phyloP scores from a whole-genome alignment of 495 filamentous ascomycete species.

The Talaromyces adpressus region DNA sequence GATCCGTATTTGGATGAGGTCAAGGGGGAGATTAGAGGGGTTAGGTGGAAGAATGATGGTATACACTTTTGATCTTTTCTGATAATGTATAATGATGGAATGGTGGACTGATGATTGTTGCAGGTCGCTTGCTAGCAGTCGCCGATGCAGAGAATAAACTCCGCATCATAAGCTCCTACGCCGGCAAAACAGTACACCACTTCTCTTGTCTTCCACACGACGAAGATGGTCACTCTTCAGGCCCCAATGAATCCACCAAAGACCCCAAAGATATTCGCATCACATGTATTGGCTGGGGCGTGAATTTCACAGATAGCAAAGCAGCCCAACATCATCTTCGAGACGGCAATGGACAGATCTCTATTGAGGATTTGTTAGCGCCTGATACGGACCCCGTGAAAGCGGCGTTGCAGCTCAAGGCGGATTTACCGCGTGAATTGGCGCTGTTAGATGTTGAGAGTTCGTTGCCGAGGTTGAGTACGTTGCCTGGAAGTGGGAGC shows the following conservation, averaged over 20 bases:
- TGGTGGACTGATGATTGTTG: not conserved
- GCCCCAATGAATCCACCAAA: constrained; percentile 11
- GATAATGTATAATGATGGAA: not conserved
- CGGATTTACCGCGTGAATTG: constrained; percentile 70
- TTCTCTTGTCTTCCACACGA: constrained; percentile 10
- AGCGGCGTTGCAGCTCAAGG: constrained; percentile 32
- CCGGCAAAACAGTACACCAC: constrained; percentile 69
- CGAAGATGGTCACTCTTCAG: constrained; percentile 11
- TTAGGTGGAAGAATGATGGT: constrained; percentile 81
- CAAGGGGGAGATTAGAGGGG: constrained; percentile 43
- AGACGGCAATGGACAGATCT: constrained; percentile 30
- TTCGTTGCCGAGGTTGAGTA: constrained; percentile 73
- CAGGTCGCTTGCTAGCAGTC: constrained; percentile 67
- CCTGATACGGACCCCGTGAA: constrained; percentile 32
- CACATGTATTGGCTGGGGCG: constrained; percentile 65
- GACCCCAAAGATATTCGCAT: constrained; percentile 32
- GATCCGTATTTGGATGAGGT: constrained; percentile 42
- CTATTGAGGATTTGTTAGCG: constrained; percentile 36
- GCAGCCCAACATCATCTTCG: constrained; percentile 35
- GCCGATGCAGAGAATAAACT: constrained; percentile 68
- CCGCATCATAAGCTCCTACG: constrained; percentile 66
- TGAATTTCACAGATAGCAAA: constrained; percentile 57
- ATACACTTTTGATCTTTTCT: not conserved
- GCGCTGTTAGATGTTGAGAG: constrained; percentile 71
- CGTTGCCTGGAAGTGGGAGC: constrained; percentile 50